Evolutionary conservation across 208 protist genomes (phyloP).

Genomic region (Leishmania amazonensis): DNA sequence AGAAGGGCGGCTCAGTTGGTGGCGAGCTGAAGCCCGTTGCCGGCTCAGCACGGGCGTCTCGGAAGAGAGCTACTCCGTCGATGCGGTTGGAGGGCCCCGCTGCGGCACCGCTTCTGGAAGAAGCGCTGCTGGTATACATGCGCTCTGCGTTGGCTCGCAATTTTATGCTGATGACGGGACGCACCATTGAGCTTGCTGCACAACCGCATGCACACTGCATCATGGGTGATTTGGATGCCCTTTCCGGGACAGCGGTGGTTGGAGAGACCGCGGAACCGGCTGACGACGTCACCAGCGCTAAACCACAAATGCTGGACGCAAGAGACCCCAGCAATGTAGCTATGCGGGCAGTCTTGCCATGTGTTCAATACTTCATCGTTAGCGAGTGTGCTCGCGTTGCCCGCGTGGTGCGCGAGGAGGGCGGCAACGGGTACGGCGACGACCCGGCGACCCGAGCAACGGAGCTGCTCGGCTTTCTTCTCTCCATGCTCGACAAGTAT

Average conservation of each 20-base stretch:
- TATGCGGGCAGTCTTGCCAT: constrained; percentile 24
- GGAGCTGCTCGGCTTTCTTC: constrained; percentile 28
- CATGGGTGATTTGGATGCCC: not conserved
- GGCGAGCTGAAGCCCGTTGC: not conserved
- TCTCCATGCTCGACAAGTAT: constrained; percentile 11
- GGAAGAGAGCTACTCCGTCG: not conserved
- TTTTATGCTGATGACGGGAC: not conserved
- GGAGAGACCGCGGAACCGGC: not conserved
- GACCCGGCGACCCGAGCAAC: constrained; percentile 13
- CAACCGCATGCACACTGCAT: not conserved
- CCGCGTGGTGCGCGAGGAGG: constrained; percentile 24
- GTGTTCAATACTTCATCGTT: constrained; percentile 40
- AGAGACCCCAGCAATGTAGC: not conserved
- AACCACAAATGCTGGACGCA: not conserved
- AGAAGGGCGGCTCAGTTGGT: not conserved
- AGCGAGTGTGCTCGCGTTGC: constrained; percentile 37
- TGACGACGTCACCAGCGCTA: not conserved
- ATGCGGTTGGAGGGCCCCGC: not conserved
- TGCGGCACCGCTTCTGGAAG: constrained; percentile 7
- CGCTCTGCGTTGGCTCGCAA: constrained; percentile 8
- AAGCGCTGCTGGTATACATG: constrained; percentile 13
- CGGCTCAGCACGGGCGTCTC: not conserved
- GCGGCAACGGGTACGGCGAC: constrained; percentile 16
- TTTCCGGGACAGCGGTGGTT: not conserved
- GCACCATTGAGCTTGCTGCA: not conserved